Evolutionary conservation across 805 yeast species (phyloP).

Genomic region (Saccharomycopsis fibuligera): DNA sequence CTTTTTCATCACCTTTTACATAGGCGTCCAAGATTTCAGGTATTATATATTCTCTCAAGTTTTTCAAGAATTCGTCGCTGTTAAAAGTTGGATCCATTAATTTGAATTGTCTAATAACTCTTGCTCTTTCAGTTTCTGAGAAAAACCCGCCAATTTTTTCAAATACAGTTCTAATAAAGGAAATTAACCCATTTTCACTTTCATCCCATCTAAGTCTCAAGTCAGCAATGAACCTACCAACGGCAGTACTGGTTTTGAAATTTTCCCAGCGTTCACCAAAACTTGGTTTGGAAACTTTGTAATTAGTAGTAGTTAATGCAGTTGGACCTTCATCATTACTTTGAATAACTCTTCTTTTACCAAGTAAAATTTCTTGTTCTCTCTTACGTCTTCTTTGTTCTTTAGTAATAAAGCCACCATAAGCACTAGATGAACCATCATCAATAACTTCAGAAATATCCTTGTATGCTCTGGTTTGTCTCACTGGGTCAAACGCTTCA

Average conservation of each 20-base stretch:
- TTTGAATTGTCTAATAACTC: conserved; percentile 80
- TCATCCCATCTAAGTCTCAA: conserved; percentile 81
- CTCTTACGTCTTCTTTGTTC: conserved; percentile 75
- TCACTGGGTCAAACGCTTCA: conserved; percentile 83
- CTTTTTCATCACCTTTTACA: conserved; percentile 80
- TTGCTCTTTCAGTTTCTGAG: conserved; percentile 94
- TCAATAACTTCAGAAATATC: conserved; percentile 84
- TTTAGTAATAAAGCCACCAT: conserved; percentile 87
- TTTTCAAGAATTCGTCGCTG: conserved; percentile 68
- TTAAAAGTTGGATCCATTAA: conserved; percentile 86
- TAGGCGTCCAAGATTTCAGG: conserved; percentile 96
- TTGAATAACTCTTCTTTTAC: conserved; percentile 59
- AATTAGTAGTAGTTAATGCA: conserved; percentile 74
- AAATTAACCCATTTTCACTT: conserved; percentile 84
- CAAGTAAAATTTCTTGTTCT: conserved; percentile 51
- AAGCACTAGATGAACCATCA: conserved; percentile 81
- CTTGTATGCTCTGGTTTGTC: conserved; percentile 83
- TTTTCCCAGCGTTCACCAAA: conserved; percentile 60
- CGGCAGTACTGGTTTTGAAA: conserved; percentile 57
- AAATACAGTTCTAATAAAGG: conserved; percentile 69
- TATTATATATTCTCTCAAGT: conserved; percentile 83
- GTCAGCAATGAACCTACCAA: conserved; percentile 59
- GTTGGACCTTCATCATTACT: conserved; percentile 79
- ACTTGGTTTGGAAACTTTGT: conserved; percentile 65
- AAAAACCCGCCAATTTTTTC: conserved; percentile 82